Base-by-base conservation (phyloP, 2,329 filamentous ascomycete genomes). In the Aspergillus tubingensis region DNA sequence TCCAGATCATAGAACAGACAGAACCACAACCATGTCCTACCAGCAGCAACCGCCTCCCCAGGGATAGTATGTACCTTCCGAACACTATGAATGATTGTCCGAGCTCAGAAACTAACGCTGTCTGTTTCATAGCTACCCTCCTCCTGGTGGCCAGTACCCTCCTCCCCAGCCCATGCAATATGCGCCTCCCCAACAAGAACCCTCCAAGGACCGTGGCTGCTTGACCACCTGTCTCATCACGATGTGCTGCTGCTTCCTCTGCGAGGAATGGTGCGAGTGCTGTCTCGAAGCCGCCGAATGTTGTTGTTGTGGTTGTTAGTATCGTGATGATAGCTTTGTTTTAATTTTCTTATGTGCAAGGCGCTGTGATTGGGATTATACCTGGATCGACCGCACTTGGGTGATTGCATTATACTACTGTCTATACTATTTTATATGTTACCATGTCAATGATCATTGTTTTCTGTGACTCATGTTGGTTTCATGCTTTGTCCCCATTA, bases 201-300 rank as follows among this genome's bases (percentile, higher is more conserved):
- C 51, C 19, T 57, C 55, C 32, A 66, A 66, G 51, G 63, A 66
- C 47, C 65, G 63, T 47, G 65, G 65, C 5, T 66, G 65, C 49
- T 44, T 66, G 19, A 66, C 63, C 8, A 63, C 61, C 44, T 66
- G 65, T 61, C 43, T 66, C 21, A 58, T 65, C 60, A 64, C 65
- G 8, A 54, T 66, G 61, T 66, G 65, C 65, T 66, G 65, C 43
- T 66, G 65, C 27, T 66, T 66, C 57, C 61, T 66, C 15, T 66
- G 65, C 59, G 65, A 66, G 25, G 65, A 66, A 49, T 56, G 59
- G 7, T 66, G 65, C 53, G 65, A 66, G 44, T 66, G 65, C 61
- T 66, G 65, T 52, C 52, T 66, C 30, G 65, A 66, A 49, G 61
- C 58, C 36, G 52, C 48, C 10, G 62, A 64, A 54, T 66, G 65